phyloP scores from a whole-genome alignment of 2,329 filamentous ascomycete species.

The Pseudogymnoascus sp. region DNA sequence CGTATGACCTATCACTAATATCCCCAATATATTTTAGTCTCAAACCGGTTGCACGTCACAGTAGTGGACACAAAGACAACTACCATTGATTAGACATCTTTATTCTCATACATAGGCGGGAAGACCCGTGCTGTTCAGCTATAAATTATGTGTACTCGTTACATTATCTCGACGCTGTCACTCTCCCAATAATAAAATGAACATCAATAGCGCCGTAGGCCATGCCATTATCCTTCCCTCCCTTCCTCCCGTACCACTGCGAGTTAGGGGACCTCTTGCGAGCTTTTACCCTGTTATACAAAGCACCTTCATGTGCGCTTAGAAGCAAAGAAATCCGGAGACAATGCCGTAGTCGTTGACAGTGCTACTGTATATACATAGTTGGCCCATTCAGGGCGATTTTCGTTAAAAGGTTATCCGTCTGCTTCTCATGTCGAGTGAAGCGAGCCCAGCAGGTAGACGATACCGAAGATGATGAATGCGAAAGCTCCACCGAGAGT shows the following conservation, averaged over 20 bases:
- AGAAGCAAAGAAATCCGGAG: constrained; percentile 7
- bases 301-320: neutral
- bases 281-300: constrained; percentile 5
- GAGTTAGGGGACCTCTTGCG: neutral
- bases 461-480: constrained; percentile 84
- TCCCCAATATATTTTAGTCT: neutral
- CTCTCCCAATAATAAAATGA: neutral
- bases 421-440: constrained; percentile 37
- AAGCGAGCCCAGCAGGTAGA: constrained; percentile 80
- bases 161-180: neutral
- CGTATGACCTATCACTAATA: constrained; percentile 1
- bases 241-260: neutral
- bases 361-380: constrained; percentile 8
- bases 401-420: neutral
- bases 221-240: neutral
- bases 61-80: neutral
- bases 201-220: neutral
- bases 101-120: neutral
- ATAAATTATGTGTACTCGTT: constrained; percentile 4
- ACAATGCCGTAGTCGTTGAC: neutral
- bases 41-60: neutral
- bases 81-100: neutral
- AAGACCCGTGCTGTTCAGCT: neutral
- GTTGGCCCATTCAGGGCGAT: neutral
- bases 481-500: constrained; percentile 85